Percentiles rank a stretch among this genome's conserved stretches.
Conservation (phyloP, 2,329 filamentous ascomycete species). For the Tetracladium maxilliforme region DNA sequence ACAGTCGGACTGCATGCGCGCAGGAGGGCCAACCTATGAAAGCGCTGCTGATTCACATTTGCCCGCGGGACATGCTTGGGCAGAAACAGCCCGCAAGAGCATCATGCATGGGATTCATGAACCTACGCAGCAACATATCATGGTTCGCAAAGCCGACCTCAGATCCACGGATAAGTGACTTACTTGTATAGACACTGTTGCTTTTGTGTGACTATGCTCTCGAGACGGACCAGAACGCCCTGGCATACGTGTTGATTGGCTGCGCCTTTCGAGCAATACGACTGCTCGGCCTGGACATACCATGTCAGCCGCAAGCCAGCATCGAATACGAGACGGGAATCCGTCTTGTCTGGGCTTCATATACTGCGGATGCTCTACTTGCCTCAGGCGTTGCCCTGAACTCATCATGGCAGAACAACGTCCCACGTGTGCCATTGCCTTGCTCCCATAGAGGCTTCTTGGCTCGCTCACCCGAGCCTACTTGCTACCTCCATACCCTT, state of each 20-base stretch:
- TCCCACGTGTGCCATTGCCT: conserved; percentile 1
- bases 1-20: too few relatives aligned
- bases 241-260: background rate
- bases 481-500: background rate
- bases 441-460: conserved; percentile 3
- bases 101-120: too few relatives aligned
- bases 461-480: conserved; percentile 1
- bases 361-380: conserved; percentile 3
- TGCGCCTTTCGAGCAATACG: conserved; percentile 1
- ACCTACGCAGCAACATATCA: too few relatives aligned
- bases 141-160: too few relatives aligned
- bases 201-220: conserved; percentile 1
- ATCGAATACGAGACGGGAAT: conserved; percentile 2
- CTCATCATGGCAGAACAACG: conserved; percentile 1
- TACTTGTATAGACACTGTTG: background rate
- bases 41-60: too few relatives aligned
- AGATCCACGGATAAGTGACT: too few relatives aligned
- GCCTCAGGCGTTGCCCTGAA: conserved; percentile 4
- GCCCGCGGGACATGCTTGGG: too few relatives aligned
- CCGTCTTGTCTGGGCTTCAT: conserved; percentile 4
- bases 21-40: too few relatives aligned
- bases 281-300: conserved; percentile 1
- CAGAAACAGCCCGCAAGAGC: too few relatives aligned
- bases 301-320: background rate
- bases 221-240: background rate